Evolutionary conservation across 441 rosid genomes (phyloP), one percentile per base, ranked within the genome.

Genomic region (Dalechampia spathulata): DNA sequence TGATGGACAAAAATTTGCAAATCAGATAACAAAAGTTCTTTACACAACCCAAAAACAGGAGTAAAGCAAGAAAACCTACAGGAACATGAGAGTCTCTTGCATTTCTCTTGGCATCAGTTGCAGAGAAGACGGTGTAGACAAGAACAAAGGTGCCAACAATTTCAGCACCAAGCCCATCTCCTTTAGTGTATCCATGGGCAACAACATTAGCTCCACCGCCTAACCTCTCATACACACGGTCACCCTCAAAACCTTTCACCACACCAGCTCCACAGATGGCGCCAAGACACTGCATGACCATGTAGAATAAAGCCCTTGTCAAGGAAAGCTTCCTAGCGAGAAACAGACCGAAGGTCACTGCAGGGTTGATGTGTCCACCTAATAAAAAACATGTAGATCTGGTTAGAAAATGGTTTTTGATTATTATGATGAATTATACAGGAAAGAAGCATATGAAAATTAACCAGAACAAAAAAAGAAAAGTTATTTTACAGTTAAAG

Each of bases 1-100:
- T n/a, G n/a, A n/a, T n/a, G n/a, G n/a, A n/a, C n/a, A n/a, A n/a
- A n/a, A n/a, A n/a, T n/a, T n/a, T n/a, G n/a, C n/a, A n/a, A n/a
- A n/a, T n/a, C n/a, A n/a, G n/a, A n/a, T n/a, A n/a, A n/a, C n/a
- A n/a, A n/a, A n/a, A n/a, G n/a, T n/a, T n/a, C n/a, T n/a, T n/a
- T n/a, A n/a, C n/a, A n/a, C n/a, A n/a, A 12, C 3, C 22, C 2
- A 19, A 15, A 12, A 2, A 2, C 13, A 37, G 38, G 44, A 2
- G 17, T 14, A 25, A 2, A 42, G 2, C 9, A 19, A 9, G 19
- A 30, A 25, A 37, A 28, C 81, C 57, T 79, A 91, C 98, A 6
- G 92, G 88, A 51, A 91, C 96, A 66, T 91, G 95, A 38, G 98
- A 91, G 79, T 91, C 98, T 67, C 96, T 78, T 26, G 96, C 96